Conservation (phyloP, 495 filamentous ascomycete genomes). For the Geopyxis carbonaria region DNA sequence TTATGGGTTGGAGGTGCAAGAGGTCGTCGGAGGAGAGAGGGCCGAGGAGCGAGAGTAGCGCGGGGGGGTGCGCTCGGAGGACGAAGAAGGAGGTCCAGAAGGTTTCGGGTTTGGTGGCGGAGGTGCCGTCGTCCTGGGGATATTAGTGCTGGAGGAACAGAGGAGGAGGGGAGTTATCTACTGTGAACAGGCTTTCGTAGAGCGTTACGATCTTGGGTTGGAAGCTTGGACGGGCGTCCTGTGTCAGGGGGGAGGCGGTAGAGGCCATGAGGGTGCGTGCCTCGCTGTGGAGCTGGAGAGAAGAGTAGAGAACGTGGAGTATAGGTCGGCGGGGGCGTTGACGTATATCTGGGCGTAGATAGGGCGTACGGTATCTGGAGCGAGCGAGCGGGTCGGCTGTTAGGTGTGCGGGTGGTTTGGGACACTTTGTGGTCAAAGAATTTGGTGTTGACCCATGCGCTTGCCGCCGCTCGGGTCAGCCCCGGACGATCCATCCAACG, state of each 20-base stretch:
- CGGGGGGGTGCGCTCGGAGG: constrained; percentile 52
- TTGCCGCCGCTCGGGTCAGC: too few relatives aligned
- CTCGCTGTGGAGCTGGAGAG: background rate
- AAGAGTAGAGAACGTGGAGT: too few relatives aligned
- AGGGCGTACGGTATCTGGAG: too few relatives aligned
- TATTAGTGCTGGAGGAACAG: background rate
- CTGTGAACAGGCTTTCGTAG: constrained; percentile 75
- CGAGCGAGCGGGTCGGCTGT: too few relatives aligned
- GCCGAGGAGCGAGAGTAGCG: constrained; percentile 49
- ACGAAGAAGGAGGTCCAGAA: constrained; percentile 97
- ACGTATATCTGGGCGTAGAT: too few relatives aligned
- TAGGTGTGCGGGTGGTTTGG: too few relatives aligned
- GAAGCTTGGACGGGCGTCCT: constrained; percentile 84
- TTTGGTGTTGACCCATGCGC: too few relatives aligned
- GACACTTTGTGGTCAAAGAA: too few relatives aligned
- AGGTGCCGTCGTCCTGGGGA: constrained; percentile 31
- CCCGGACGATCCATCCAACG: too few relatives aligned
- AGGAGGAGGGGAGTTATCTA: constrained; percentile 33
- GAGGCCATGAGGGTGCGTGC: constrained; percentile 1
- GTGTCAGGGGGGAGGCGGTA: constrained; percentile 65
- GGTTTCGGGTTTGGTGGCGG: constrained; percentile 58
- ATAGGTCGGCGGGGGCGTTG: too few relatives aligned
- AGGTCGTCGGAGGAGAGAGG: constrained; percentile 54
- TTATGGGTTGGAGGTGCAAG: constrained; percentile 56
- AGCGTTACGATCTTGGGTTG: constrained; percentile 83